Evolutionary conservation across 495 filamentous ascomycete species (phyloP).

Genomic region (Ascodesmis nigricans): DNA sequence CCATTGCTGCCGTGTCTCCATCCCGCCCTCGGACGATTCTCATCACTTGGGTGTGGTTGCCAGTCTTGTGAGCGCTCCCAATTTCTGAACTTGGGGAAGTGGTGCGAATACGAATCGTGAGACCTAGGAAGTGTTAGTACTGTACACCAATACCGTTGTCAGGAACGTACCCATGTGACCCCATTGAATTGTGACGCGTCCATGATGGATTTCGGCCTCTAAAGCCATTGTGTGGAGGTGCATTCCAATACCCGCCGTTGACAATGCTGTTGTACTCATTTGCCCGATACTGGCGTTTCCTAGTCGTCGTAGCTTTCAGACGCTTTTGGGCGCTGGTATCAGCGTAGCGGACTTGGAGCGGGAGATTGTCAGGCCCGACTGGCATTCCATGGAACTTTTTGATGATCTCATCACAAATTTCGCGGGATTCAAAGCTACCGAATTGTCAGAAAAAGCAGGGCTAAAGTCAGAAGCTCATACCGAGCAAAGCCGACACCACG

Average conservation of each 20-base stretch:
- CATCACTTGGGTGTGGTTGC: conserved; percentile 1
- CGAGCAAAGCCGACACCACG: conserved; percentile 94
- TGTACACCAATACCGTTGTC: neutral
- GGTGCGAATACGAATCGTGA: neutral
- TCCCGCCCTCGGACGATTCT: conserved; percentile 1
- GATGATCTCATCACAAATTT: conserved; percentile 72
- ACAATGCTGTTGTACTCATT: conserved; percentile 68
- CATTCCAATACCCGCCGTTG: conserved; percentile 9
- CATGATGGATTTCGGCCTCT: conserved; percentile 12
- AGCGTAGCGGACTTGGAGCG: conserved; percentile 84
- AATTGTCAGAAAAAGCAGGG: conserved; percentile 2
- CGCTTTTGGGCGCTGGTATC: conserved; percentile 92
- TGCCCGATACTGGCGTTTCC: conserved; percentile 76
- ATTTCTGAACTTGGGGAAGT: neutral
- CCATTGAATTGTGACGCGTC: conserved; percentile 14
- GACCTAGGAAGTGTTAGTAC: neutral
- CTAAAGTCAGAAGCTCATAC: conserved; percentile 29
- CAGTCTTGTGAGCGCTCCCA: conserved; percentile 12
- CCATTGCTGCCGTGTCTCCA: neutral
- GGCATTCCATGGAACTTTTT: conserved; percentile 55
- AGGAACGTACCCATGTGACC: conserved; percentile 12
- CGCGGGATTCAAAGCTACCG: conserved; percentile 60
- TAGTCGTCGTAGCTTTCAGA: conserved; percentile 80
- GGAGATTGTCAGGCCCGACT: conserved; percentile 46
- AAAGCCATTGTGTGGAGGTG: neutral